Conservation (phyloP, 2,329 filamentous ascomycete genomes). For the Calonectria hongkongensis region DNA sequence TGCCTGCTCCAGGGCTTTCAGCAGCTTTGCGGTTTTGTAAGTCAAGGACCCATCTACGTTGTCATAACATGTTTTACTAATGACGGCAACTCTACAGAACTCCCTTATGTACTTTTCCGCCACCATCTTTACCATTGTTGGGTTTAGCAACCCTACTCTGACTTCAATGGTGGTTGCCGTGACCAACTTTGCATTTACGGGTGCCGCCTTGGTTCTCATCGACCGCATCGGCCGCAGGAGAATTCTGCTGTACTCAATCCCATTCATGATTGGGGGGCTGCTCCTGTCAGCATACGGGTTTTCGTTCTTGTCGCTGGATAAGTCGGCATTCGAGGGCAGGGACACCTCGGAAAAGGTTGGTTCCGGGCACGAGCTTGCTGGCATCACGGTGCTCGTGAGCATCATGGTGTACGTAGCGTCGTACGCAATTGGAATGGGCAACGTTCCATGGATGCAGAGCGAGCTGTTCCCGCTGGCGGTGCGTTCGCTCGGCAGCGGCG, state of each 20-base stretch:
- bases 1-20: conserved; percentile 91
- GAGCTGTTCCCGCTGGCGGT: conserved; percentile 90
- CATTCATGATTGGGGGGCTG: conserved; percentile 87
- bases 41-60: conserved; percentile 54
- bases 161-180: conserved; percentile 87
- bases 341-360: conserved; percentile 38
- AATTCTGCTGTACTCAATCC: conserved; percentile 88
- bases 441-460: conserved; percentile 96
- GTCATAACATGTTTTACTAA: conserved; percentile 33
- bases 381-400: conserved; percentile 79
- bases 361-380: conserved; percentile 59
- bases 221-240: conserved; percentile 86
- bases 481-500: conserved; percentile 81
- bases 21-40: conserved; percentile 89
- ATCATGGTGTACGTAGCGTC: conserved; percentile 90
- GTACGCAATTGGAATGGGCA: conserved; percentile 91
- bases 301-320: conserved; percentile 73
- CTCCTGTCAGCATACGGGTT: conserved; percentile 84
- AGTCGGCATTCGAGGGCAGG: conserved; percentile 47
- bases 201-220: conserved; percentile 84
- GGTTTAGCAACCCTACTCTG: conserved; percentile 86
- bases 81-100: conserved; percentile 70
- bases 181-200: conserved; percentile 88
- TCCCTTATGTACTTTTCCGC: conserved; percentile 95
- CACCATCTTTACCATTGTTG: conserved; percentile 86